These are phyloP conservation scores for Kluyveromyces siamensis DNA, from an alignment of 805 yeast genomes.

Conservation along the genomic window DNA sequence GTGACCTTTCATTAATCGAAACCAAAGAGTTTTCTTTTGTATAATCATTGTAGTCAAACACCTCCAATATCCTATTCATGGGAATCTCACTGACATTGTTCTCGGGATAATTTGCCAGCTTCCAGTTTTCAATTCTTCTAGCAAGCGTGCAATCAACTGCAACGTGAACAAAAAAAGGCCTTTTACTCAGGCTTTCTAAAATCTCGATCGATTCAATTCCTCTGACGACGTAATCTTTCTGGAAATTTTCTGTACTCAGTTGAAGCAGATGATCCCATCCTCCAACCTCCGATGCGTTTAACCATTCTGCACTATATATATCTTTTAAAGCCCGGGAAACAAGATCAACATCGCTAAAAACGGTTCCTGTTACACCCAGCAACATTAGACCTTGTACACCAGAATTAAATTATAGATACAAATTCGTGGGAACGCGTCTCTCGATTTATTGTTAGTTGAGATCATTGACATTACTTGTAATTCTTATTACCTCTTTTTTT, in stretches of 20 bases:
- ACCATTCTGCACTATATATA: constrained; percentile 12
- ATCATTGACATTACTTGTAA: too few species aligned
- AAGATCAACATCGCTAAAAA: constrained; percentile 16
- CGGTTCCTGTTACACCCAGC: constrained; percentile 23
- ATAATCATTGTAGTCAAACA: constrained; percentile 19
- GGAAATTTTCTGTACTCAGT: constrained; percentile 61
- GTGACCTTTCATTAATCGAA: not conserved
- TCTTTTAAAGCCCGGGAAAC: constrained; percentile 12
- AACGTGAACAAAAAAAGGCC: constrained; percentile 81
- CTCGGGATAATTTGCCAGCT: not conserved
- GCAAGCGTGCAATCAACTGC: constrained; percentile 65
- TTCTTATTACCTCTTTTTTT: too few species aligned
- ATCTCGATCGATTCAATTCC: constrained; percentile 37
- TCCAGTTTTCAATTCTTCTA: constrained; percentile 28
- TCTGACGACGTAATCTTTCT: constrained; percentile 47
- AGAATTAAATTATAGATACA: too few species aligned
- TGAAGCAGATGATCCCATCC: constrained; percentile 33
- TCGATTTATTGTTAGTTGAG: too few species aligned
- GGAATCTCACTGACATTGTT: not conserved
- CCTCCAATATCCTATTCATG: constrained; percentile 31
- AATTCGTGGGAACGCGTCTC: too few species aligned
- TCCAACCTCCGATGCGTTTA: constrained; percentile 7
- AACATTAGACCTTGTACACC: constrained; percentile 10
- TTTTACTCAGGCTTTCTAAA: constrained; percentile 41
- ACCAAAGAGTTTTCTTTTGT: not conserved